Evolutionary conservation across 805 yeast genomes (phyloP).

Genomic region (Clavispora fructus): DNA sequence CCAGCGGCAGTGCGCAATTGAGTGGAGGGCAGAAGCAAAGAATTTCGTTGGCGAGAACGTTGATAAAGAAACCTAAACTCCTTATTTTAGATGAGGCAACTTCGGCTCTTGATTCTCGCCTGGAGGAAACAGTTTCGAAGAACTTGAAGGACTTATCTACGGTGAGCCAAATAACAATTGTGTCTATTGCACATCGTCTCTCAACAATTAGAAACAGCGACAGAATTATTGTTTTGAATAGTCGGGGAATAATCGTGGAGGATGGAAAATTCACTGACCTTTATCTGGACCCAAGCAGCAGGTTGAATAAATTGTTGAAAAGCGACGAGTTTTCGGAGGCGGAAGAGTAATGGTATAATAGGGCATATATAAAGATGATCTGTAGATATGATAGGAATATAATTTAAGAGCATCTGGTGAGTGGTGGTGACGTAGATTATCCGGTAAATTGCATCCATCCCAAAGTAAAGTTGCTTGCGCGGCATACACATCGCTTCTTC

Average conservation of each 20-base stretch:
- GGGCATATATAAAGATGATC: neutral
- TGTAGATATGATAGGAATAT: neutral
- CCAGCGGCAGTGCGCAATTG: constrained; percentile 70
- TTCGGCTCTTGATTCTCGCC: constrained; percentile 83
- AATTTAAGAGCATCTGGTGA: neutral
- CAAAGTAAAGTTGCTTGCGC: too few species aligned
- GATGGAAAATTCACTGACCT: constrained; percentile 60
- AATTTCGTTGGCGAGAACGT: constrained; percentile 84
- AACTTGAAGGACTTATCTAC: constrained; percentile 55
- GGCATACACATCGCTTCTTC: too few species aligned
- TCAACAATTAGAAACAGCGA: constrained; percentile 83
- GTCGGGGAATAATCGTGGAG: constrained; percentile 54
- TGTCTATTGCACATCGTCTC: constrained; percentile 87
- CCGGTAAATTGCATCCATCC: too few species aligned
- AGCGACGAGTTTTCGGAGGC: constrained; percentile 16
- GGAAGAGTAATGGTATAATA: neutral
- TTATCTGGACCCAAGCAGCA: constrained; percentile 39
- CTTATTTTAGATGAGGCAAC: constrained; percentile 91
- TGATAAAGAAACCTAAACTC: constrained; percentile 73
- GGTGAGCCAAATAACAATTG: constrained; percentile 52
- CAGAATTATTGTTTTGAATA: constrained; percentile 64
- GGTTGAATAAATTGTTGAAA: constrained; percentile 39
- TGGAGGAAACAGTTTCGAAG: constrained; percentile 78
- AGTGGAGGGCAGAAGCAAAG: constrained; percentile 96
- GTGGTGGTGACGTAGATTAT: too few species aligned